Evolutionary conservation across 306 rosid species (phyloP).

Genomic region (Quercus berberidifolia): DNA sequence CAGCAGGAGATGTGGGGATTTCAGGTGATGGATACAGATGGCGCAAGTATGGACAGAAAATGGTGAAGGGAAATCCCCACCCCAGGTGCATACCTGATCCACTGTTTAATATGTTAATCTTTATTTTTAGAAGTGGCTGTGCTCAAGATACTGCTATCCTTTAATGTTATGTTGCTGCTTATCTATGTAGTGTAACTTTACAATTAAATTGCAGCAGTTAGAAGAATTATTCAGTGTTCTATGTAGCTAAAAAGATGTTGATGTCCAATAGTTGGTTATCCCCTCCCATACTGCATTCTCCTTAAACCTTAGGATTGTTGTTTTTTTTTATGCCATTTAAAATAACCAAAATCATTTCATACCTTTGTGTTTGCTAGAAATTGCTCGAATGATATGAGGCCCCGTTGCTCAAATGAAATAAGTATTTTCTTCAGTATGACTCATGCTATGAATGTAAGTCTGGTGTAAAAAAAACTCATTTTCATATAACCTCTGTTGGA

Average conservation of each 20-base stretch:
- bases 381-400: background rate
- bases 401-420: background rate
- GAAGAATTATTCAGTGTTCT: background rate
- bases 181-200: background rate
- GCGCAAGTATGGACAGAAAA: constrained; percentile 99
- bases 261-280: background rate
- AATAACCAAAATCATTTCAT: background rate
- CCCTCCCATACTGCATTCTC: background rate
- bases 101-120: background rate
- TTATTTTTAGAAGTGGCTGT: background rate
- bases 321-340: background rate
- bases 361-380: background rate
- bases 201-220: background rate
- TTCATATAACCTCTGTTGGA: too few relatives aligned
- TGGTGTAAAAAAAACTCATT: too few relatives aligned
- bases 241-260: background rate
- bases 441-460: too few relatives aligned
- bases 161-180: background rate
- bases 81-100: constrained; percentile 61
- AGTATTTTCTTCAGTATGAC: too few relatives aligned
- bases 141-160: background rate
- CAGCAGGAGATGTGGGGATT: constrained; percentile 86
- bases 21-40: constrained; percentile 95
- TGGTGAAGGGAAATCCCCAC: constrained; percentile 93
- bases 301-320: background rate